phyloP scores from a whole-genome alignment of 1,284 basidiomycete species.

The Sporisorium scitamineum region DNA sequence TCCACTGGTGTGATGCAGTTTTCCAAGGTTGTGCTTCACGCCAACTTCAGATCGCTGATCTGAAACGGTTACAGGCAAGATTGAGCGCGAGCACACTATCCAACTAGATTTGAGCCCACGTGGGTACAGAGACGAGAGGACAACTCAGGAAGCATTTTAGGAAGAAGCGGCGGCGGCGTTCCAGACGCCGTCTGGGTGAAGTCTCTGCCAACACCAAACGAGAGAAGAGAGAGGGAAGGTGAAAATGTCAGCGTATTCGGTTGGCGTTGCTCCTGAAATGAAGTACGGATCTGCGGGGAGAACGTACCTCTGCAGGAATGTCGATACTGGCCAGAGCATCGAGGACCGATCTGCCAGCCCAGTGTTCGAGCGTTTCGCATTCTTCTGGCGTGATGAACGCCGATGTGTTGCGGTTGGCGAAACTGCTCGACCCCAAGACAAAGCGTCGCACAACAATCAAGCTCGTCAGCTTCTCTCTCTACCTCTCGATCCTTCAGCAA shows the following conservation, averaged over 20 bases:
- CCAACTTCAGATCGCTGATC: background rate
- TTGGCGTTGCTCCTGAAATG: too few relatives aligned
- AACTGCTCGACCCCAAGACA: constrained; percentile 65
- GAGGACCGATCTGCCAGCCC: constrained; percentile 75
- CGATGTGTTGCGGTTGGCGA: constrained; percentile 80
- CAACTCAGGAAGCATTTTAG: background rate
- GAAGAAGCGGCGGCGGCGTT: constrained; percentile 8
- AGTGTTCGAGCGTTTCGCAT: constrained; percentile 77
- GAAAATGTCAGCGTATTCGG: background rate
- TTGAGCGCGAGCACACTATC: background rate
- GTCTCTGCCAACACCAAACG: constrained; percentile 12
- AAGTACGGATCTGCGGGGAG: too few relatives aligned
- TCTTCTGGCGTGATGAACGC: constrained; percentile 81
- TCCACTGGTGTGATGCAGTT: background rate
- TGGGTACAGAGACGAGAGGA: background rate
- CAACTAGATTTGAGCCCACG: background rate
- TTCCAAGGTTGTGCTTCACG: background rate
- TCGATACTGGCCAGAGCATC: constrained; percentile 71
- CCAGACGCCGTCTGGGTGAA: constrained; percentile 55
- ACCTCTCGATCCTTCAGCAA: background rate
- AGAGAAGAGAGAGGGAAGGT: background rate
- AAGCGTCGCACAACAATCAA: too few relatives aligned
- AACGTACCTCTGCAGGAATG: constrained; percentile 52
- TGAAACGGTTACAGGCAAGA: background rate
- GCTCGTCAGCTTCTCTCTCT: background rate